Conservation (phyloP, 345 rosid genomes). For the Eucalyptus paniculata region DNA sequence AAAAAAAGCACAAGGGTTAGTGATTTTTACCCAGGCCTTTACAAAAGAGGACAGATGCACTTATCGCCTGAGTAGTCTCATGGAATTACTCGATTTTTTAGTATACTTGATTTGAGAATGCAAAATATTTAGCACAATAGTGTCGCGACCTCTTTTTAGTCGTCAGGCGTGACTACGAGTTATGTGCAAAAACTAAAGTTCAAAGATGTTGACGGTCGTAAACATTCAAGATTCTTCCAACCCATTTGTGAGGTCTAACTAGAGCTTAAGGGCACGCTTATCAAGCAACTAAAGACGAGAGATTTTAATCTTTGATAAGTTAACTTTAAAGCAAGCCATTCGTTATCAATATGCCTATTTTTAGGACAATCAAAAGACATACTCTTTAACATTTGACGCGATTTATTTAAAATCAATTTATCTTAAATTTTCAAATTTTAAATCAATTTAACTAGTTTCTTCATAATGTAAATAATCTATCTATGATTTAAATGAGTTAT, state of each 20-base stretch:
- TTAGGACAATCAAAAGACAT: rapidly evolving
- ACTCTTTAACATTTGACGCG: rapidly evolving
- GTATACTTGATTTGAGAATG: neutral
- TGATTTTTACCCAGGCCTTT: neutral
- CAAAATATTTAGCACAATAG: neutral
- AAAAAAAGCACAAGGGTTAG: neutral
- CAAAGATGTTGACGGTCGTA: neutral
- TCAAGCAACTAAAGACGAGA: neutral
- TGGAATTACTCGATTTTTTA: neutral
- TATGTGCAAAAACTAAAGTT: too few species aligned
- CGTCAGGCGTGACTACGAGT: neutral
- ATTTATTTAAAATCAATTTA: too few species aligned
- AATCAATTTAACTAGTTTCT: too few species aligned
- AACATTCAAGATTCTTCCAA: neutral
- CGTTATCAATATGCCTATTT: neutral
- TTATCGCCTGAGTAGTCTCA: neutral
- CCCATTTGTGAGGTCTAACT: neutral
- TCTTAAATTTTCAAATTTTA: too few species aligned
- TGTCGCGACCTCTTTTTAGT: too few species aligned
- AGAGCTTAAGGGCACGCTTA: neutral
- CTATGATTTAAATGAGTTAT: too few species aligned
- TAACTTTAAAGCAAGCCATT: neutral
- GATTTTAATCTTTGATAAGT: neutral
- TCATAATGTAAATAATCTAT: too few species aligned
- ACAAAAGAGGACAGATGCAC: neutral